Conservation (phyloP, 768 basidiomycete genomes). For the Termitomyces sp. region DNA sequence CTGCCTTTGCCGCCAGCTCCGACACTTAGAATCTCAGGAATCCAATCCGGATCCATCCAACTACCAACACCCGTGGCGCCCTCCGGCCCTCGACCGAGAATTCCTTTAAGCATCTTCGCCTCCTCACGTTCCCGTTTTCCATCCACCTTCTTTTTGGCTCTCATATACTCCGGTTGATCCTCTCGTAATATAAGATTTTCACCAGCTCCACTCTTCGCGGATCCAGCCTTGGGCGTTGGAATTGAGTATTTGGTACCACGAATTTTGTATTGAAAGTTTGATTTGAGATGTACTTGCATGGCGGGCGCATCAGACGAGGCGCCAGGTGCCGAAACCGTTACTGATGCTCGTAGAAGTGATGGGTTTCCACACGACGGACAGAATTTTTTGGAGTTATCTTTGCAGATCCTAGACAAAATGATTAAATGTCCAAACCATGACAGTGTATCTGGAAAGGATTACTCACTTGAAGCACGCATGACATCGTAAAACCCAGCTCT, state of each 20-base stretch:
- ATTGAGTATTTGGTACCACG: conserved; percentile 93
- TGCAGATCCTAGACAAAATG: conserved; percentile 69
- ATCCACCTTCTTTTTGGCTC: conserved; percentile 76
- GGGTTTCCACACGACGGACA: conserved; percentile 97
- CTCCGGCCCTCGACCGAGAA: conserved; percentile 42
- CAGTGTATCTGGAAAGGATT: neutral
- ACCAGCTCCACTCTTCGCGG: conserved; percentile 77
- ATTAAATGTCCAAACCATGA: neutral
- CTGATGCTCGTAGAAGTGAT: conserved; percentile 84
- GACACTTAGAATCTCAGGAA: conserved; percentile 71
- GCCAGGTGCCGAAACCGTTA: conserved; percentile 70
- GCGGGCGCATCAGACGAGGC: conserved; percentile 56
- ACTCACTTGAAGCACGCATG: conserved; percentile 99
- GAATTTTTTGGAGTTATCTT: conserved; percentile 91
- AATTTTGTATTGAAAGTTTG: conserved; percentile 90
- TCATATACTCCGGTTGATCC: conserved; percentile 85
- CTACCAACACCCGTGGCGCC: conserved; percentile 55
- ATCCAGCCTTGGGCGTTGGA: conserved; percentile 84
- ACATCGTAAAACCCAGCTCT: conserved; percentile 94
- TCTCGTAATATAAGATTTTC: conserved; percentile 87
- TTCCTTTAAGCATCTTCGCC: conserved; percentile 61
- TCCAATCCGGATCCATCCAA: conserved; percentile 97
- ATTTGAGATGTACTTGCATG: conserved; percentile 89
- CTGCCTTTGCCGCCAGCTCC: conserved; percentile 71
- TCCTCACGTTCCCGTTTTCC: conserved; percentile 76